Percentiles rank a stretch among this genome's conserved stretches.
Conservation (phyloP, 2,329 filamentous ascomycete genomes). For the Mycosphaerelloides madeirae region DNA sequence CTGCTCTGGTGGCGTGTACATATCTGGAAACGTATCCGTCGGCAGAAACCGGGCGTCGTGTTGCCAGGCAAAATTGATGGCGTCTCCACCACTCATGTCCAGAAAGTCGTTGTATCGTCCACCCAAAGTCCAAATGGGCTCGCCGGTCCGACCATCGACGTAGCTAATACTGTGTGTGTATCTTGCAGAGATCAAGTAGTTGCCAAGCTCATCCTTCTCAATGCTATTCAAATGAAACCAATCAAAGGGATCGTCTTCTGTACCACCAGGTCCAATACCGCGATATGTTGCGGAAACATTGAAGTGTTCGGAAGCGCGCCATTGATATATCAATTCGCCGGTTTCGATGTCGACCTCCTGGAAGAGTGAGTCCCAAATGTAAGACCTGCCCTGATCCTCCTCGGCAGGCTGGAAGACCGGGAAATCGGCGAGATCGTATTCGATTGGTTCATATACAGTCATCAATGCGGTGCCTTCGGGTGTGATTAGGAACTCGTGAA, state of each 20-base stretch:
- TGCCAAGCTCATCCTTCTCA: constrained; percentile 43
- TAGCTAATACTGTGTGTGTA: constrained; percentile 43
- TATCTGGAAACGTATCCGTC: constrained; percentile 23
- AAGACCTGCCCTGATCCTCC: constrained; percentile 15
- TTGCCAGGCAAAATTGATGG: constrained; percentile 32
- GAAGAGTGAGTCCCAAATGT: constrained; percentile 41
- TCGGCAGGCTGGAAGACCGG: constrained; percentile 17
- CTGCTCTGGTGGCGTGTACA: constrained; percentile 20
- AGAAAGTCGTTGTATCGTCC: constrained; percentile 41
- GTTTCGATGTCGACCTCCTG: constrained; percentile 46
- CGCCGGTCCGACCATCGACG: constrained; percentile 40
- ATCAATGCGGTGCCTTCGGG: constrained; percentile 40
- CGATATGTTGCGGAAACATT: constrained; percentile 30
- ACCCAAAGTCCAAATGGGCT: constrained; percentile 46
- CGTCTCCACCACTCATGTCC: constrained; percentile 26
- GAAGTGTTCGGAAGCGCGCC: constrained; percentile 46
- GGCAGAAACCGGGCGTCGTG: constrained; percentile 30
- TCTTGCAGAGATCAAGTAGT: constrained; percentile 45
- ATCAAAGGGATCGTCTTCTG: constrained; percentile 45
- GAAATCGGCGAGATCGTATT: constrained; percentile 21
- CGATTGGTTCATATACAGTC: constrained; percentile 36
- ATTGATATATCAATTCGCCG: constrained; percentile 43
- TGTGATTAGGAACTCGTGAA: constrained; percentile 45
- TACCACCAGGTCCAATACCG: constrained; percentile 36
- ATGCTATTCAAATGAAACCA: constrained; percentile 52